Conservation (phyloP, 2,329 filamentous ascomycete genomes). For the Colletotrichum lindemuthianum region DNA sequence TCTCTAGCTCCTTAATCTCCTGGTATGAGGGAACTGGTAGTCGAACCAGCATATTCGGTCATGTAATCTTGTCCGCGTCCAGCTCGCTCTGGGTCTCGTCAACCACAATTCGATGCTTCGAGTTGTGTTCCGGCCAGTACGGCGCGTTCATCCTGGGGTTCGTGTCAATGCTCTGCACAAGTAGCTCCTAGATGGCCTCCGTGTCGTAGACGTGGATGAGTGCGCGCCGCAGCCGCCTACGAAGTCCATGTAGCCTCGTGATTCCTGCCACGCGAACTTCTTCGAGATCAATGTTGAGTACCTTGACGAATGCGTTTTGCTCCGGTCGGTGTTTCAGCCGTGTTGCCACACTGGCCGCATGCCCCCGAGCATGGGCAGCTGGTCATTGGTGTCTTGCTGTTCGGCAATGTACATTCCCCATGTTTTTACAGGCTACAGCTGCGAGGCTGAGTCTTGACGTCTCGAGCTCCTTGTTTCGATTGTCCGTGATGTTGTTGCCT, state of each 20-base stretch:
- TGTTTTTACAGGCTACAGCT: not conserved
- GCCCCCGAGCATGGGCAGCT: slow-evolving; percentile 14
- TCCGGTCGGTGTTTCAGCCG: slow-evolving; percentile 4
- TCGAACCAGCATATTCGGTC: slow-evolving; percentile 4
- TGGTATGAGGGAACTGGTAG: not conserved
- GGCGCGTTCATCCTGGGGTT: not conserved
- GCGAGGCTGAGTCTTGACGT: not conserved
- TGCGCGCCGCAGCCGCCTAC: not conserved
- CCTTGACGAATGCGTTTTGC: slow-evolving; percentile 5
- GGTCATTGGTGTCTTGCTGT: slow-evolving; percentile 10
- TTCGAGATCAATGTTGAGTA: not conserved
- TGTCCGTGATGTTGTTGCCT: not conserved
- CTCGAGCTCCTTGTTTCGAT: not conserved
- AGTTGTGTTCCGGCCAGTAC: not conserved
- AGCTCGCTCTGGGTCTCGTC: not conserved
- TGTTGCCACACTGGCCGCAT: slow-evolving; percentile 13
- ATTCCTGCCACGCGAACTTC: not conserved
- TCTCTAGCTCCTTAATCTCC: slow-evolving; percentile 7
- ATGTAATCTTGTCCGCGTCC: slow-evolving; percentile 9
- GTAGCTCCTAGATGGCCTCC: not conserved
- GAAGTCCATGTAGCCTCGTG: slow-evolving; percentile 8
- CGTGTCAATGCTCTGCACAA: slow-evolving; percentile 6
- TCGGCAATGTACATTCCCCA: slow-evolving; percentile 1
- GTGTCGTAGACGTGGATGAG: not conserved
- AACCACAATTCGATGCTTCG: not conserved